Conservation (phyloP, 2,329 filamentous ascomycete genomes). For the Lachnellula suecica region DNA sequence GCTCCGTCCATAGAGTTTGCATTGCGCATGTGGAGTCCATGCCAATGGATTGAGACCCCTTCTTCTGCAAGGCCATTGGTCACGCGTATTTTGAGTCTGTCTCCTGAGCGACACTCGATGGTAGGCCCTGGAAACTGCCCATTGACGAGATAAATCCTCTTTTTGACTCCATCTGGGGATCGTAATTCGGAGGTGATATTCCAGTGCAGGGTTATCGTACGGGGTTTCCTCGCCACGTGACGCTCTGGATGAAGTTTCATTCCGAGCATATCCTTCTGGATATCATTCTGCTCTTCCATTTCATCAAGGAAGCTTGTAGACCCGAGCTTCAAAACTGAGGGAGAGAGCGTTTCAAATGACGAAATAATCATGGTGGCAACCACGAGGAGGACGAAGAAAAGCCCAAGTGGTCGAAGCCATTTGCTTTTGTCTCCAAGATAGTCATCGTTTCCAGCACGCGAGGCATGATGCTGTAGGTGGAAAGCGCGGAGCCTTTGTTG, state of each 20-base stretch:
- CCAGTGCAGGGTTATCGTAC: slow-evolving; percentile 39
- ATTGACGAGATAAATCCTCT: slow-evolving; percentile 49
- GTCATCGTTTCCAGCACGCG: neutral
- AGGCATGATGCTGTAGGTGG: no score
- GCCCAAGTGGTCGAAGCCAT: slow-evolving; percentile 5
- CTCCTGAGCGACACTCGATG: slow-evolving; percentile 39
- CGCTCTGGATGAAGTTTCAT: slow-evolving; percentile 41
- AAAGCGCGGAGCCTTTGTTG: neutral
- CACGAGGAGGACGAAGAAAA: slow-evolving; percentile 9
- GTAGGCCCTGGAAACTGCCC: slow-evolving; percentile 48
- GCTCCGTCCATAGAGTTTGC: slow-evolving; percentile 61
- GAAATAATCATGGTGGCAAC: neutral
- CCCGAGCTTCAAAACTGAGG: neutral
- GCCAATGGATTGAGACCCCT: slow-evolving; percentile 54
- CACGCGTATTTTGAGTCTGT: slow-evolving; percentile 49
- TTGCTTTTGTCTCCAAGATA: neutral
- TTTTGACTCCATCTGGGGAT: slow-evolving; percentile 51
- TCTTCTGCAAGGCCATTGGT: slow-evolving; percentile 49
- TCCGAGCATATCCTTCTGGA: slow-evolving; percentile 6
- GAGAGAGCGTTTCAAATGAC: neutral
- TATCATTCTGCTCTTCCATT: neutral
- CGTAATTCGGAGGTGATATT: slow-evolving; percentile 37
- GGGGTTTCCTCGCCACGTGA: slow-evolving; percentile 38
- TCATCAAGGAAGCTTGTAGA: neutral
- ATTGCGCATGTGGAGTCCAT: slow-evolving; percentile 57